These are phyloP conservation scores for Leucocoprinus leucothites DNA, from an alignment of 768 basidiomycete genomes.

Conservation along the genomic window DNA sequence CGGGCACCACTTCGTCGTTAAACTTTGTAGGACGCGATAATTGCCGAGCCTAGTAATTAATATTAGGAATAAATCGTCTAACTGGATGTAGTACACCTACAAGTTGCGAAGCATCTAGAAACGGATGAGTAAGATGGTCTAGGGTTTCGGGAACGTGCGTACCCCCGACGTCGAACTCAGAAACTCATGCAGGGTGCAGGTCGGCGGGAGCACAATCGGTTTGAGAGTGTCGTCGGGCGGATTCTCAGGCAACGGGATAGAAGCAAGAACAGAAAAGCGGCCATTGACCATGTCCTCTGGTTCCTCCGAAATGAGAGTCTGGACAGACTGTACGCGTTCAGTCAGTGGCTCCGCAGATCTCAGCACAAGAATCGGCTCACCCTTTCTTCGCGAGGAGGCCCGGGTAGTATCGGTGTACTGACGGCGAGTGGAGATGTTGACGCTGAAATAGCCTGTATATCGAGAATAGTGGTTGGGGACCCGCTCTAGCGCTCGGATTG, in stretches of 20 bases:
- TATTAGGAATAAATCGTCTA: too few relatives aligned
- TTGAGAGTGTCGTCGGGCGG: constrained; percentile 65
- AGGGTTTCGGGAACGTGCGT: constrained; percentile 18
- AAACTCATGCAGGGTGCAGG: constrained; percentile 69
- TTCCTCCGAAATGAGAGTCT: constrained; percentile 28
- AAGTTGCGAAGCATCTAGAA: constrained; percentile 54
- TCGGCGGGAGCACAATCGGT: constrained; percentile 64
- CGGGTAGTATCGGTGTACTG: not conserved
- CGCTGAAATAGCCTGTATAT: constrained; percentile 16
- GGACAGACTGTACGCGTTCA: constrained; percentile 16
- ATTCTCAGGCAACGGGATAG: constrained; percentile 60
- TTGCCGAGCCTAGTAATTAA: constrained; percentile 49
- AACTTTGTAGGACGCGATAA: constrained; percentile 64
- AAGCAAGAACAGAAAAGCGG: constrained; percentile 53
- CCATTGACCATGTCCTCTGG: constrained; percentile 46
- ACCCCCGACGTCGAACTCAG: constrained; percentile 57
- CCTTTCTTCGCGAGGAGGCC: not conserved
- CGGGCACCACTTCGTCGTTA: constrained; percentile 75
- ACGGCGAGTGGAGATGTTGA: not conserved
- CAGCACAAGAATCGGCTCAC: not conserved
- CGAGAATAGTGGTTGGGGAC: not conserved
- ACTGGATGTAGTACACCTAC: constrained; percentile 35
- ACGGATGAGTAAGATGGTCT: not conserved
- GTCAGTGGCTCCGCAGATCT: not conserved
- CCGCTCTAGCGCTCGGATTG: not conserved